Evolutionary conservation across 768 basidiomycete genomes (phyloP), one percentile per base, ranked within the genome.

Genomic region (Mrakia blollopis): DNA sequence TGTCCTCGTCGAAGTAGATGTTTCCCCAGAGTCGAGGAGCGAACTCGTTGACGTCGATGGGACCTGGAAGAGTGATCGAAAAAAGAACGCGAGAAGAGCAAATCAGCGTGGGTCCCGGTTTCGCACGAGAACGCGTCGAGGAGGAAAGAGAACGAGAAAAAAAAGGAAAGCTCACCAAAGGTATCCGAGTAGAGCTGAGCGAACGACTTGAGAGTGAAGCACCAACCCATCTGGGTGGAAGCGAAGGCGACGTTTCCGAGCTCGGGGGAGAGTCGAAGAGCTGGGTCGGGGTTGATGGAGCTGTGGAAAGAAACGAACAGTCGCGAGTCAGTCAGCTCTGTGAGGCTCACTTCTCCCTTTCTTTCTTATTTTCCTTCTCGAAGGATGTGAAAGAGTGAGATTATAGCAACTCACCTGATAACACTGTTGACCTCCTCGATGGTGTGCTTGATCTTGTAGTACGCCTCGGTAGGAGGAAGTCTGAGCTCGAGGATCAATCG

Each of bases 371-470:
- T 6, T 44, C 44, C 2, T 44, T 23, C 61, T 76, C 16, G 78
- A 78, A 54, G 52, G 14, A 16, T 3, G 13, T 5, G 50, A 67
- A 5, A 41, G 41, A n/a, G n/a, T n/a, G n/a, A n/a, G 3, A 39
- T 25, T 23, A 50, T 44, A 30, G 7, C 13, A 76, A 81, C 86
- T 78, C 75, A 94, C 93, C 93, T 91, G 82, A 99, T 98, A 83
- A 95, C 91, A 1, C 91, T 92, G 83, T 99, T 99, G 72, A 99
- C 90, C 83, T 99, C 97, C 83, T 99, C 97, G 74, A 99, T 96
- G 2, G 95, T 98, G 83, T 98, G 96, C 84, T 93, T 96, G 80
- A 99, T 93, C 87, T 99, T 99, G 86, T 95, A 98, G 86, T 93
- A 99, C 0, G 97, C 97, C 81, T 99, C 97, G 60, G 90, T 86